These are phyloP conservation scores for Metschnikowia hibisci DNA, from an alignment of 805 yeast species.

Conservation along the genomic window DNA sequence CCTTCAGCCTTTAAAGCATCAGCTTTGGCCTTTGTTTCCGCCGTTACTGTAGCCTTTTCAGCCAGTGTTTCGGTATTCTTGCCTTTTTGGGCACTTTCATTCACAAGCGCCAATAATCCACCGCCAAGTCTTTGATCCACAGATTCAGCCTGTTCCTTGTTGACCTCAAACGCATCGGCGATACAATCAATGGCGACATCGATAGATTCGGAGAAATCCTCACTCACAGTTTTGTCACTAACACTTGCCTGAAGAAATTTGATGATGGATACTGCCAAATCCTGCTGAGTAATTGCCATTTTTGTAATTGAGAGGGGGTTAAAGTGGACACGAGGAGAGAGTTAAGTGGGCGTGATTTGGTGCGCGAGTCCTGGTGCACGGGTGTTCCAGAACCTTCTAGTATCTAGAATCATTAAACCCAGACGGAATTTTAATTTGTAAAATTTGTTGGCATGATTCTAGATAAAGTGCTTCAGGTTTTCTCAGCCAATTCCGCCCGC, in stretches of 20 bases:
- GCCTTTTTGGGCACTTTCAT: constrained; percentile 17
- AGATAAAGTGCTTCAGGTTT: too few species aligned
- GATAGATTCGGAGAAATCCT: constrained; percentile 81
- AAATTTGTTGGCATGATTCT: too few species aligned
- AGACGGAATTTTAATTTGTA: too few species aligned
- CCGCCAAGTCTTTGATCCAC: constrained; percentile 42
- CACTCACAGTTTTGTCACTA: constrained; percentile 58
- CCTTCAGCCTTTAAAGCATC: constrained; percentile 83
- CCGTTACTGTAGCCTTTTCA: constrained; percentile 35
- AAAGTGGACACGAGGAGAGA: too few species aligned
- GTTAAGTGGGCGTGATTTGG: not conserved
- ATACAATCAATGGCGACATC: constrained; percentile 94
- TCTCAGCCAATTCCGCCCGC: too few species aligned
- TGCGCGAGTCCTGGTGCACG: constrained; percentile 7
- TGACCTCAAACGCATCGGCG: constrained; percentile 76
- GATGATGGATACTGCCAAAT: constrained; percentile 69
- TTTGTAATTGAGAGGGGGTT: not conserved
- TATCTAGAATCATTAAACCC: not conserved
- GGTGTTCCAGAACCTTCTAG: constrained; percentile 19
- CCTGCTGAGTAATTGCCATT: constrained; percentile 53
- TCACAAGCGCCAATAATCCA: constrained; percentile 44
- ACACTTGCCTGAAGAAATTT: constrained; percentile 62
- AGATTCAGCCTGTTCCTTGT: constrained; percentile 39
- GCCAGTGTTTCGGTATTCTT: constrained; percentile 27
- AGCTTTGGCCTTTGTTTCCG: constrained; percentile 67